Conservation (phyloP, 768 basidiomycete species). For the Hygrophorus pudorinus region DNA sequence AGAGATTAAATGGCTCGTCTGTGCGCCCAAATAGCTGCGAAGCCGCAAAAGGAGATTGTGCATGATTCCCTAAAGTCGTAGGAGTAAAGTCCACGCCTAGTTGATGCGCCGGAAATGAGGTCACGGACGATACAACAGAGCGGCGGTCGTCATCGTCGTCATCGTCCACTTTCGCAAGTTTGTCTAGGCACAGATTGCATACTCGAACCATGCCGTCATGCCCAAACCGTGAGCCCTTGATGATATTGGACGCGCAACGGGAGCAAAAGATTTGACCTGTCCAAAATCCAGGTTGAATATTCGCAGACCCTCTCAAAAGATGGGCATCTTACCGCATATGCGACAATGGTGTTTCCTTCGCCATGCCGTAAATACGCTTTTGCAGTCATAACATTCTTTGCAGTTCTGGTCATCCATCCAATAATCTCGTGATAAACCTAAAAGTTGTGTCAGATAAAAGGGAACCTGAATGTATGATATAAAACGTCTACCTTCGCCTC, state of each 20-base stretch:
- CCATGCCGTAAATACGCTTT: slow-evolving; percentile 90
- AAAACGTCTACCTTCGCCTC: slow-evolving; percentile 66
- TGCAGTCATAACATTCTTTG: slow-evolving; percentile 94
- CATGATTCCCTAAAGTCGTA: slow-evolving; percentile 30
- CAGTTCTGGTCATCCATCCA: slow-evolving; percentile 99
- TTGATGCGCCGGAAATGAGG: slow-evolving; percentile 73
- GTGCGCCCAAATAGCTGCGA: slow-evolving; percentile 74
- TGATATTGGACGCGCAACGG: slow-evolving; percentile 92
- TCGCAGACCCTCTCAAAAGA: slow-evolving; percentile 1
- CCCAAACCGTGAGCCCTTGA: slow-evolving; percentile 88
- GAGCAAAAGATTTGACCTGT: slow-evolving; percentile 96
- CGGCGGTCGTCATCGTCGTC: slow-evolving; percentile 87
- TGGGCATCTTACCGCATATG: slow-evolving; percentile 61
- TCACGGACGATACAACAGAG: slow-evolving; percentile 63
- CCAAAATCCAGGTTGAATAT: background rate
- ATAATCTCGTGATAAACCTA: slow-evolving; percentile 86
- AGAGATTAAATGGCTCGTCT: slow-evolving; percentile 72
- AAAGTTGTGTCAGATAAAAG: slow-evolving; percentile 2
- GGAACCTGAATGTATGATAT: slow-evolving; percentile 2
- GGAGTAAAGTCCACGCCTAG: slow-evolving; percentile 36
- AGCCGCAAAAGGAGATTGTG: slow-evolving; percentile 82
- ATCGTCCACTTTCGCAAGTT: slow-evolving; percentile 77
- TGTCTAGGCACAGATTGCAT: slow-evolving; percentile 92
- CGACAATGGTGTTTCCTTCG: slow-evolving; percentile 95
- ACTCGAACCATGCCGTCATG: slow-evolving; percentile 93